Evolutionary conservation across 2,329 filamentous ascomycete genomes (phyloP).

Genomic region (Elsinoe necatrix): DNA sequence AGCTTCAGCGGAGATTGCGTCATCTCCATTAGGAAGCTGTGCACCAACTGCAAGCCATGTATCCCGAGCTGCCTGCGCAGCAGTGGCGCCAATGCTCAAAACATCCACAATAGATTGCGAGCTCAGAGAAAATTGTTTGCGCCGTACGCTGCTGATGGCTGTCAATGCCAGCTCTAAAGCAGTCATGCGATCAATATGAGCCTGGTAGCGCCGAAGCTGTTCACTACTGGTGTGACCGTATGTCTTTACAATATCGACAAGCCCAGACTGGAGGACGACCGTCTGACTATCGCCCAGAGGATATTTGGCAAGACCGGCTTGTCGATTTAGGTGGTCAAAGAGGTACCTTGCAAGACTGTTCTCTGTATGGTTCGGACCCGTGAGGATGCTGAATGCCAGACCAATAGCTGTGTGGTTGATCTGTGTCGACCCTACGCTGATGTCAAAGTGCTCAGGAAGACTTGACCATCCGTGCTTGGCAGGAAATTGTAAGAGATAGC

Average conservation of each 20-base stretch:
- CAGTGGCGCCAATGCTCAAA: not conserved
- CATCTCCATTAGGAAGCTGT: not conserved
- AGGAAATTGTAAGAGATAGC: constrained; percentile 44
- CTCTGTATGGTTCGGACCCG: not conserved
- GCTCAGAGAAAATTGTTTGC: not conserved
- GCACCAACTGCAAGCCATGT: not conserved
- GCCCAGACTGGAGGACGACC: not conserved
- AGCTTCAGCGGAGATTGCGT: not conserved
- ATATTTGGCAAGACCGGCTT: constrained; percentile 1
- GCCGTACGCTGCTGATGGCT: not conserved
- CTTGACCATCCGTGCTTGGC: not conserved
- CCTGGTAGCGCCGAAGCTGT: not conserved
- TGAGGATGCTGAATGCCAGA: not conserved
- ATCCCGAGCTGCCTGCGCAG: not conserved
- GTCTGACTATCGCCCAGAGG: not conserved
- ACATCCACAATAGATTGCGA: not conserved
- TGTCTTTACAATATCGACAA: not conserved
- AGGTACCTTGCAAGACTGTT: not conserved
- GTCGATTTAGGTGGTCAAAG: not conserved
- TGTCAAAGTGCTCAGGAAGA: not conserved
- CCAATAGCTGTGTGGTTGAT: not conserved
- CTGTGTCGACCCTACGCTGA: not conserved
- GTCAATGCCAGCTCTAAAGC: not conserved
- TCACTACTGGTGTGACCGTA: not conserved
- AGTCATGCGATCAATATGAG: constrained; percentile 1